Evolutionary conservation across 106 monocot genomes (phyloP).

Genomic region (Allium fistulosum): DNA sequence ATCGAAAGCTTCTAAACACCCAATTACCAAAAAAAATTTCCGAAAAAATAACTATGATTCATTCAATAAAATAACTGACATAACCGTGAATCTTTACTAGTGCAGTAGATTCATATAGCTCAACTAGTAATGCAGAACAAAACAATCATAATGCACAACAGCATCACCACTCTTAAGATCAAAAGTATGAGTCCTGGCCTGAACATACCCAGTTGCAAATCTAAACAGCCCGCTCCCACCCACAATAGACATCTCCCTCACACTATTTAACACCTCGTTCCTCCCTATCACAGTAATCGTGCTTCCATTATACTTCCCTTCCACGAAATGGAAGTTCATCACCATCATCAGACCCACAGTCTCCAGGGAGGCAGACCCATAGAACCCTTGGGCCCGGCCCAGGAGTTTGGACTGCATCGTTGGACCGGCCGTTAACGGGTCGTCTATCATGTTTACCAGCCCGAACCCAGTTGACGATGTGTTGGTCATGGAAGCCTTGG

Average conservation of each 20-base stretch:
- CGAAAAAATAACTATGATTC: too few relatives aligned
- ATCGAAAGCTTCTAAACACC: too few relatives aligned
- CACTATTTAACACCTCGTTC: slow-evolving; percentile 15
- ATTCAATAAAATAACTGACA: too few relatives aligned
- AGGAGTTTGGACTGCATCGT: slow-evolving; percentile 10
- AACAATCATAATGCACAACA: slow-evolving; percentile 35
- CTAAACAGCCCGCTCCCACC: slow-evolving; percentile 43
- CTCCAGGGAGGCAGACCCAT: slow-evolving; percentile 18
- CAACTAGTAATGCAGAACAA: slow-evolving; percentile 21
- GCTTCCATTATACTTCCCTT: slow-evolving; percentile 44
- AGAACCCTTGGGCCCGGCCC: slow-evolving; percentile 44
- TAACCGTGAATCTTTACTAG: too few relatives aligned
- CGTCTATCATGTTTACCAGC: slow-evolving; percentile 25
- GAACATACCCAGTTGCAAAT: slow-evolving; percentile 25
- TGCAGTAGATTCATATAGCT: too few relatives aligned
- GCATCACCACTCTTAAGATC: slow-evolving; percentile 23
- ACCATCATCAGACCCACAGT: slow-evolving; percentile 21
- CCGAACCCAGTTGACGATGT: slow-evolving; percentile 15
- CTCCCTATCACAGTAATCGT: slow-evolving; percentile 32
- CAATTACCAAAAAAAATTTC: too few relatives aligned
- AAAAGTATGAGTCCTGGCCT: slow-evolving; percentile 16
- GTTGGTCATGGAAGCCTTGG: not conserved
- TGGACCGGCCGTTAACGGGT: slow-evolving; percentile 34
- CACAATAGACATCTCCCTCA: slow-evolving; percentile 51
- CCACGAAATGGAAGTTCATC: slow-evolving; percentile 39